Conservation (phyloP, 2,329 filamentous ascomycete genomes). For the Phoma herbarum region DNA sequence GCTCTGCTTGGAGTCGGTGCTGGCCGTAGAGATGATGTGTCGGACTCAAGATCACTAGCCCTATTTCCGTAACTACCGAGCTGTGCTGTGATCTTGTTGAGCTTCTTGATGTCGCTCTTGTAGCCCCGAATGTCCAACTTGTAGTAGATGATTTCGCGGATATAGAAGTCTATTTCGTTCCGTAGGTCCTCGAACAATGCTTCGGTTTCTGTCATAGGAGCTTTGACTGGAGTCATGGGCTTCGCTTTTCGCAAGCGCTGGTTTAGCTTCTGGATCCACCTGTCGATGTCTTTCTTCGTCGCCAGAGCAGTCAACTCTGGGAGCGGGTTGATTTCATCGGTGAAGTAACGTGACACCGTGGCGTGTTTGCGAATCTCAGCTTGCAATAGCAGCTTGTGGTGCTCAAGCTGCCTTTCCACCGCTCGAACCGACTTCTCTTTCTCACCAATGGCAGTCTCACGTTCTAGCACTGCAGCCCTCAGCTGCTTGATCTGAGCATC, state of each 20-base stretch:
- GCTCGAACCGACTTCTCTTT: conserved; percentile 42
- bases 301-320: conserved; percentile 42
- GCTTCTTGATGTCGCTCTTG: conserved; percentile 52
- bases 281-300: conserved; percentile 46
- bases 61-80: conserved; percentile 35
- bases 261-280: conserved; percentile 47
- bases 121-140: conserved; percentile 60
- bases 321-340: conserved; percentile 35
- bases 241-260: conserved; percentile 43
- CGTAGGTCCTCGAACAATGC: conserved; percentile 43
- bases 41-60: conserved; percentile 39
- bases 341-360: conserved; percentile 32
- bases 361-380: conserved; percentile 53
- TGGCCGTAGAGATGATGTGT: conserved; percentile 37
- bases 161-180: conserved; percentile 54
- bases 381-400: conserved; percentile 52
- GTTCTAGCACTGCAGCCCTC: conserved; percentile 40
- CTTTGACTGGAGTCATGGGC: conserved; percentile 9
- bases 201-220: conserved; percentile 21
- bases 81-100: conserved; percentile 40
- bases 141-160: conserved; percentile 59
- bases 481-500: conserved; percentile 45
- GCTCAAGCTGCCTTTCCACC: conserved; percentile 50
- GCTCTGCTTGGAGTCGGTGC: conserved; percentile 37
- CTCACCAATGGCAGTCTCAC: conserved; percentile 44